Conservation (phyloP, 1,284 basidiomycete species). For the Trametes versicolor region DNA sequence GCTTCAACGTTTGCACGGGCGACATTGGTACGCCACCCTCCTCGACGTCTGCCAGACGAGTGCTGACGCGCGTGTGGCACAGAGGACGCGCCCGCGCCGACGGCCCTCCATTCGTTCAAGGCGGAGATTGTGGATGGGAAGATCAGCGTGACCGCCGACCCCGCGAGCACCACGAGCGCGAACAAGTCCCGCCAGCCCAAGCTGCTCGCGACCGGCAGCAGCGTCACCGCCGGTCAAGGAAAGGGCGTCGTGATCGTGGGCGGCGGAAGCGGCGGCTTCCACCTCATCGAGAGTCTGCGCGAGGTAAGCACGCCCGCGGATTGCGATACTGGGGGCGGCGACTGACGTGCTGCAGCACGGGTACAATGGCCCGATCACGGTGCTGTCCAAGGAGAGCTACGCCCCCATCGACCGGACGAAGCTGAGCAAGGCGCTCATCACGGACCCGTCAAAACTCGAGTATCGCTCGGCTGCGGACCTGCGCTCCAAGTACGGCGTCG, state of each 20-base stretch:
- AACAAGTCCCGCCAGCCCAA: conserved; percentile 72
- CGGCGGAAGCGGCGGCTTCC: conserved; percentile 86
- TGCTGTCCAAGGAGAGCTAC: conserved; percentile 84
- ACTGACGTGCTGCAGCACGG: conserved; percentile 63
- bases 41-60: too few species aligned
- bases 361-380: conserved; percentile 80
- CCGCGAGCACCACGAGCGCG: conserved; percentile 71
- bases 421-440: conserved; percentile 88
- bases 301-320: conserved; percentile 60
- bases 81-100: conserved; percentile 93
- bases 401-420: conserved; percentile 93
- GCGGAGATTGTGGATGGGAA: conserved; percentile 76
- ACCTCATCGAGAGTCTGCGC: conserved; percentile 85
- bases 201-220: conserved; percentile 51
- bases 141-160: conserved; percentile 84
- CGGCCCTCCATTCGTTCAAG: conserved; percentile 87
- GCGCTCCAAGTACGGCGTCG: conserved; percentile 84
- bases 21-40: conserved; percentile 80
- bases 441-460: conserved; percentile 81
- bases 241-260: conserved; percentile 86
- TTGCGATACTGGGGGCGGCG: neutral
- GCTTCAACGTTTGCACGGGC: conserved; percentile 87
- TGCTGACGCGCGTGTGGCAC: too few species aligned
- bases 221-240: conserved; percentile 31
- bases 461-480: conserved; percentile 80